Evolutionary conservation across 768 basidiomycete genomes (phyloP).

Genomic region (Leccinum ochraceum): DNA sequence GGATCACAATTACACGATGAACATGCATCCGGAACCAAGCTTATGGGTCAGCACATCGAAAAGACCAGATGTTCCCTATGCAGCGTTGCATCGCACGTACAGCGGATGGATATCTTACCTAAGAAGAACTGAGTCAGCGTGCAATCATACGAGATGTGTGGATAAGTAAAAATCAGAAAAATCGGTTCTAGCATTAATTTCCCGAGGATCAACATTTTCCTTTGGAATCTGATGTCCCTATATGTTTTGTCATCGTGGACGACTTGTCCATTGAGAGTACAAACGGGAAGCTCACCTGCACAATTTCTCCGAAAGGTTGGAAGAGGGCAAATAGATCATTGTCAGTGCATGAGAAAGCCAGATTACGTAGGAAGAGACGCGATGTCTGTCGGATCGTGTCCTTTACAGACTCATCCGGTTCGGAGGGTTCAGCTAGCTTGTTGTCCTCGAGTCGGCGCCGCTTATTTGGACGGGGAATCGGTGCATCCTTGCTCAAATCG

Average conservation of each 20-base stretch:
- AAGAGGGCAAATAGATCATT: conserved; percentile 69
- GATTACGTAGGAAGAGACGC: conserved; percentile 90
- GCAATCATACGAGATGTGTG: not conserved
- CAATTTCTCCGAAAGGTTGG: conserved; percentile 65
- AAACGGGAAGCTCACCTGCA: conserved; percentile 58
- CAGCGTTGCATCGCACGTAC: not conserved
- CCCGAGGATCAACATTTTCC: conserved; percentile 36
- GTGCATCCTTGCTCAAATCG: conserved; percentile 53
- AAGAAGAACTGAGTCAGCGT: conserved; percentile 7
- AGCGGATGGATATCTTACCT: conserved; percentile 14
- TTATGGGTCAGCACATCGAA: conserved; percentile 44
- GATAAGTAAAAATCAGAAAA: conserved; percentile 24
- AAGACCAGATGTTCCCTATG: conserved; percentile 61
- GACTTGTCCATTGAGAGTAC: conserved; percentile 1
- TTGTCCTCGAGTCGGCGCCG: conserved; percentile 48
- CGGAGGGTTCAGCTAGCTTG: conserved; percentile 5
- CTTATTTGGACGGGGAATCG: conserved; percentile 68
- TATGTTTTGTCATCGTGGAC: conserved; percentile 41
- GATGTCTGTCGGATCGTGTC: conserved; percentile 68
- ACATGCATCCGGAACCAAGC: conserved; percentile 42
- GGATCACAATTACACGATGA: not conserved
- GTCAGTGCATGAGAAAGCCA: conserved; percentile 83
- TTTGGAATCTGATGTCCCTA: conserved; percentile 52
- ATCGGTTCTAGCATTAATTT: conserved; percentile 56
- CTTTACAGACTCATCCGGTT: conserved; percentile 36